Percentiles rank a stretch among this genome's conserved stretches.
Conservation (phyloP, 768 basidiomycete species). For the Boletus tomentosulus region DNA sequence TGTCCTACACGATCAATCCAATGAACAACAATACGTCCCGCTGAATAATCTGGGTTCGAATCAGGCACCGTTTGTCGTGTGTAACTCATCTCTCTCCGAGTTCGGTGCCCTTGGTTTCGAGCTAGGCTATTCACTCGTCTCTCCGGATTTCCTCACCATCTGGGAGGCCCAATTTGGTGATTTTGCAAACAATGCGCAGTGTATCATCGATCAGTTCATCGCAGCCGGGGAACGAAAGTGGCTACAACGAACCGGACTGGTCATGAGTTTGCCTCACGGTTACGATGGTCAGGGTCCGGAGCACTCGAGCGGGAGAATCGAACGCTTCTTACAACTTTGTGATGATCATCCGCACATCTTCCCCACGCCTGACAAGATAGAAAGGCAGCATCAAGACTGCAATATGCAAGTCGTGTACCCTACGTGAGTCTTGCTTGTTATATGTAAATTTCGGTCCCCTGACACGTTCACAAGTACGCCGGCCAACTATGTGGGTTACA, state of each 20-base stretch:
- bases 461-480: conserved; percentile 61
- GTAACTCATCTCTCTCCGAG: conserved; percentile 96
- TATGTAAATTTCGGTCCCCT: background rate
- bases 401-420: conserved; percentile 99
- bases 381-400: conserved; percentile 96
- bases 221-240: conserved; percentile 97
- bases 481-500: conserved; percentile 71
- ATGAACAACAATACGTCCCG: conserved; percentile 85
- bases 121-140: conserved; percentile 96
- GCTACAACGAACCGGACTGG: conserved; percentile 89
- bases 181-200: conserved; percentile 96
- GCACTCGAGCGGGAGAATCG: conserved; percentile 92
- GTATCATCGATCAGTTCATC: conserved; percentile 98
- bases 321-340: conserved; percentile 96
- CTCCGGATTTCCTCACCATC: conserved; percentile 85
- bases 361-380: conserved; percentile 85
- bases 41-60: conserved; percentile 82
- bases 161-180: conserved; percentile 99
- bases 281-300: conserved; percentile 99
- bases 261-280: conserved; percentile 88
- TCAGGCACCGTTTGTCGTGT: conserved; percentile 92
- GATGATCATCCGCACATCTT: conserved; percentile 93
- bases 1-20: conserved; percentile 92
- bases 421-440: conserved; percentile 51
- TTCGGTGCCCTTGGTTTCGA: conserved; percentile 95